Evolutionary conservation across 2,329 filamentous ascomycete genomes (phyloP).

Genomic region (Aspergillus thermomutatus): DNA sequence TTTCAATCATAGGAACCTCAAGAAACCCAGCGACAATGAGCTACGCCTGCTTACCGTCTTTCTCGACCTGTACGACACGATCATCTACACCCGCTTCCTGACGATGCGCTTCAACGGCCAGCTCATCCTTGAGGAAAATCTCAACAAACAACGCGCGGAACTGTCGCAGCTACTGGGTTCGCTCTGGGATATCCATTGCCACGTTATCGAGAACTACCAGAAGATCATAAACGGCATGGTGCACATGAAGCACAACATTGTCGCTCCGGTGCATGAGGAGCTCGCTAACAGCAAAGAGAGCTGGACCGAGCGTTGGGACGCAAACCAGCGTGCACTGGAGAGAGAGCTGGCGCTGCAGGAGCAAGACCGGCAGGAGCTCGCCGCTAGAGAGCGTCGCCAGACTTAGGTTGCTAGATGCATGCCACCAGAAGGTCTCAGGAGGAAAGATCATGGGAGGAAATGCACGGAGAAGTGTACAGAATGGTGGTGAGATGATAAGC

Average conservation of each 20-base stretch:
- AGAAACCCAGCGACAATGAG: constrained; percentile 19
- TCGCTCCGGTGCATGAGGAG: constrained; percentile 9
- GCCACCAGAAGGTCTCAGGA: not conserved
- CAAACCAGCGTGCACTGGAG: not conserved
- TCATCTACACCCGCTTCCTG: constrained; percentile 23
- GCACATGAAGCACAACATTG: constrained; percentile 12
- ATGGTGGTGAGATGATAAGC: no score
- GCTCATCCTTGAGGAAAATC: constrained; percentile 7
- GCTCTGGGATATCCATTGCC: constrained; percentile 18
- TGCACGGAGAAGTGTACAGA: not conserved
- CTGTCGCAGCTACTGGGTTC: constrained; percentile 14
- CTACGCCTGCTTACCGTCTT: constrained; percentile 19
- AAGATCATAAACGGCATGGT: constrained; percentile 11
- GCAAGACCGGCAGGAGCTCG: not conserved
- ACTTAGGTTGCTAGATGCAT: not conserved
- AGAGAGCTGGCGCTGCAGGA: not conserved
- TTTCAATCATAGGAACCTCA: constrained; percentile 14
- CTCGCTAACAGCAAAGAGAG: constrained; percentile 9
- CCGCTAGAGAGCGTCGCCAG: not conserved
- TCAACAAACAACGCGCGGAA: constrained; percentile 7
- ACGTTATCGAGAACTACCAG: constrained; percentile 19
- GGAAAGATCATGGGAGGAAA: not conserved
- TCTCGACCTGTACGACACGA: constrained; percentile 24
- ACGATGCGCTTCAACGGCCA: constrained; percentile 14
- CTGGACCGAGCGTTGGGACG: constrained; percentile 8